Percentiles rank a stretch among this genome's conserved stretches.
Conservation (phyloP, 1,284 basidiomycete species). For the Tilletiopsis washingtonensis region DNA sequence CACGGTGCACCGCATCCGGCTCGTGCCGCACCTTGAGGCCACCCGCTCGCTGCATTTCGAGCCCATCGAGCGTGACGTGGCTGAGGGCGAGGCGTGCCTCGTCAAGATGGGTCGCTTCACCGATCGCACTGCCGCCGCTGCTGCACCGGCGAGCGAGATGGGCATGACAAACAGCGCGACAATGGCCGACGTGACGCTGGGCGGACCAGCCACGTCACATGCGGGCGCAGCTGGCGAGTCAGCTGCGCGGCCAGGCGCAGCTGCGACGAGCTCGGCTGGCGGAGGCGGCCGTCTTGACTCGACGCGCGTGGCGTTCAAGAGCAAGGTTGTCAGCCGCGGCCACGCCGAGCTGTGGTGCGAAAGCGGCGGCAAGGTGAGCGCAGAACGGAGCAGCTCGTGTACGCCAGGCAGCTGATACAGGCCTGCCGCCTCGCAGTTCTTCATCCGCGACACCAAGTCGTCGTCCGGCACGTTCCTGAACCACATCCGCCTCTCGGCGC, state of each 20-base stretch:
- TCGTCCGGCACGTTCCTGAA: slow-evolving; percentile 93
- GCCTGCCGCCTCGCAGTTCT: slow-evolving; percentile 55
- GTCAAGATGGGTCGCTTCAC: slow-evolving; percentile 88
- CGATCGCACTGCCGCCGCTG: slow-evolving; percentile 51
- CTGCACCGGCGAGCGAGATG: neutral
- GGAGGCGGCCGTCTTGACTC: slow-evolving; percentile 34
- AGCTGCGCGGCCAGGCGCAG: slow-evolving; percentile 24
- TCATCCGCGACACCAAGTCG: slow-evolving; percentile 81
- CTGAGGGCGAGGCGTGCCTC: slow-evolving; percentile 50
- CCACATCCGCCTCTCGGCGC: slow-evolving; percentile 77
- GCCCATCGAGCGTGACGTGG: slow-evolving; percentile 76
- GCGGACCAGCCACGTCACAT: neutral
- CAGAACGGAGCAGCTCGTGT: slow-evolving; percentile 24
- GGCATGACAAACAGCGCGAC: neutral
- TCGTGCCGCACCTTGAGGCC: slow-evolving; percentile 88
- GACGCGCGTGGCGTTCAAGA: slow-evolving; percentile 70
- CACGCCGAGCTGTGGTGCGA: slow-evolving; percentile 91
- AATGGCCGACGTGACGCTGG: neutral
- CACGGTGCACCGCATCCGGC: slow-evolving; percentile 57
- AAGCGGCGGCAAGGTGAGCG: slow-evolving; percentile 52
- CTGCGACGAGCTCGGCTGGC: slow-evolving; percentile 2
- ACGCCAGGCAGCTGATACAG: neutral
- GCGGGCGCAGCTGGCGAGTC: neutral
- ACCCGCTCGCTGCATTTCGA: slow-evolving; percentile 85
- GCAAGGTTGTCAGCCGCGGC: slow-evolving; percentile 85